Evolutionary conservation across 257 asterid genomes (phyloP), one percentile per base, ranked within the genome.

Genomic region (Schizonepeta tenuifolia): DNA sequence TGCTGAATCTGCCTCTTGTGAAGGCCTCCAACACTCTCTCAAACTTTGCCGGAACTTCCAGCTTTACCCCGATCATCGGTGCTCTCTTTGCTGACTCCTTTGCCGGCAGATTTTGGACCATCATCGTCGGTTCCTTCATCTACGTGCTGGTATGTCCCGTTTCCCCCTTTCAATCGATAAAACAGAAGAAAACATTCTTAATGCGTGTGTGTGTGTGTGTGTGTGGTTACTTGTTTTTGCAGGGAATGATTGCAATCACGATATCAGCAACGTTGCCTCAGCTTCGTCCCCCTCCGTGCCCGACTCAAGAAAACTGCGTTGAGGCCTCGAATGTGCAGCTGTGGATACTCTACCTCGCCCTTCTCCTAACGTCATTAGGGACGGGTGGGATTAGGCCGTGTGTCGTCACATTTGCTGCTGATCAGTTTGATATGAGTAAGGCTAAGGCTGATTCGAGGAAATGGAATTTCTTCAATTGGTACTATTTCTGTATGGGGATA

Each of bases 381-480:
- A 71, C 88, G 0, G 96, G 98, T 2, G 96, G 96, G 22, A 77
- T 91, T 41, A 76, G 94, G 76, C 96, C 98, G 0, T 93, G 98
- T 47, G 91, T 85, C 0, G 87, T 93, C 20, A 83, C 93, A 2
- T 93, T 93, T 21, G 95, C 95, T 0, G 97, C 98, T 0, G 98
- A 93, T 28, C 98, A 93, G 36, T 70, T 93, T 9, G 97, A 91
- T 84, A 84, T 85, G 95, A 74, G 67, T 59, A 88, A 76, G 57
- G 75, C 89, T 0, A 88, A 84, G 56, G 73, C 78, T 1, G 86
- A 79, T 17, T 56, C 88, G 0, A 56, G 86, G 47, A 79, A 77
- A 4, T 93, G 96, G 96, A 93, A 88, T 50, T 86, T 93, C 85
- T 93, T 89, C 85, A 91, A 91, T 24, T 88, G 91, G 91, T 93